Percentiles rank a stretch among this genome's conserved stretches.
These are phyloP conservation scores for Otatea glauca DNA, from an alignment of 176 grass and related monocot species.

Conservation along the genomic window DNA sequence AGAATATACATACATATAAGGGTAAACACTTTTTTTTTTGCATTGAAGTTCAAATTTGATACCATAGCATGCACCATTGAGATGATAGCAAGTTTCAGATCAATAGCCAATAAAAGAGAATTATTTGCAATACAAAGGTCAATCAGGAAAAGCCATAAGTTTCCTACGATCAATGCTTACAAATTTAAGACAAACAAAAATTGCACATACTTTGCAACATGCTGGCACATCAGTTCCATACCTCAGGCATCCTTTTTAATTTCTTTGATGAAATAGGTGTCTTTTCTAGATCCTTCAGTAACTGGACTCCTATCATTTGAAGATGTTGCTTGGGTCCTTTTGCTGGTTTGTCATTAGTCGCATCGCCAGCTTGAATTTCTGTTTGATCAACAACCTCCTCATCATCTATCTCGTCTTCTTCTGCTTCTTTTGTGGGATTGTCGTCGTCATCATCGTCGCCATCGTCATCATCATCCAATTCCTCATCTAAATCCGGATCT, in stretches of 20 bases:
- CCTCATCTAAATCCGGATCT: conserved; percentile 56
- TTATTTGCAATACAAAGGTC: not conserved
- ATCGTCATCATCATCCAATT: conserved; percentile 39
- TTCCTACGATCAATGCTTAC: not conserved
- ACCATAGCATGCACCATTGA: conserved; percentile 19
- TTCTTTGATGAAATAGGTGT: conserved; percentile 68
- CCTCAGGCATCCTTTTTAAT: conserved; percentile 56
- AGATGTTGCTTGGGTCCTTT: conserved; percentile 71
- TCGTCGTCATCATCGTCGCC: conserved; percentile 49
- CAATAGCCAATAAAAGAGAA: conserved; percentile 25
- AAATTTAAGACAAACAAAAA: conserved; percentile 14
- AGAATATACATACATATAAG: not conserved
- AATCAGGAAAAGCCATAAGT: not conserved
- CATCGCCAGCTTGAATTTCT: conserved; percentile 59
- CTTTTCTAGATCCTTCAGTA: conserved; percentile 85
- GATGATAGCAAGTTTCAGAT: conserved; percentile 16
- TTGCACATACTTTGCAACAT: conserved; percentile 17
- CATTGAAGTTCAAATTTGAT: conserved; percentile 6
- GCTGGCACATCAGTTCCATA: conserved; percentile 39
- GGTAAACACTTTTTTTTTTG: not conserved
- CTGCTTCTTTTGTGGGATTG: conserved; percentile 59
- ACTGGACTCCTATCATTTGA: conserved; percentile 85
- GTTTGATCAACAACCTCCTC: conserved; percentile 68
- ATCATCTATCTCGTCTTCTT: conserved; percentile 88
- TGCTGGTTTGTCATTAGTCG: conserved; percentile 69